Evolutionary conservation across 768 basidiomycete genomes (phyloP), one percentile per base, ranked within the genome.

Genomic region (Leccinum arenicola): DNA sequence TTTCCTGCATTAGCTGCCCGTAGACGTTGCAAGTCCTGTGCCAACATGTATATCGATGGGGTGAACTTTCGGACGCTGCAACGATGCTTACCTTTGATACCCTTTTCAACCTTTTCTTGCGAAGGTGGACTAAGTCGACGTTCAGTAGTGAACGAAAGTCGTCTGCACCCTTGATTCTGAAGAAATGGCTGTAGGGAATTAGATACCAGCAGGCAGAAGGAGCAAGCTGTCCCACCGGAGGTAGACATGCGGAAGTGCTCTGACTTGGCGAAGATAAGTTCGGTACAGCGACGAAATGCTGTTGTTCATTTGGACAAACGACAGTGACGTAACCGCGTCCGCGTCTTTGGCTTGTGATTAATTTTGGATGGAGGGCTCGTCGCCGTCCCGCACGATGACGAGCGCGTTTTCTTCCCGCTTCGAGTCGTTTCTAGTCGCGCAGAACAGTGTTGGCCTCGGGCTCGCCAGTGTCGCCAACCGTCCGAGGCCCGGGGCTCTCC

Each of bases 121-220:
- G 76, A 23, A 79, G 68, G 50, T 56, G 60, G 15, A 62, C 52
- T 12, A 69, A 67, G n/a, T 68, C 64, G 15, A 79, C 74, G 21
- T 68, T 58, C 36, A 81, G 53, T n/a, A 84, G 68, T 14, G 77
- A 74, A n/a, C 79, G 79, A 47, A 86, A 74, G 69, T 85, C 87
- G 67, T 88, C 82, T 31, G 75, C 75, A 25, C 78, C 78, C 64
- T 84, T 85, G 54, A 88, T 67, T 59, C 77, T 80, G 72, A 84
- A 91, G 70, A 90, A 89, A 52, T 80, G 80, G 29, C 89, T 90
- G 66, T 3, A 38, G 35, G 3, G 11, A 1, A 47, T 66, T 33
- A 64, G 62, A 50, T 52, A 38, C 50, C 12, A 8, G 23, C 25
- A 9, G 15, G 21, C 23, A 25, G 3, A 2, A 11, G 23, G 7